Evolutionary conservation across 306 rosid genomes (phyloP).

Genomic region (Canavalia gladiata): DNA sequence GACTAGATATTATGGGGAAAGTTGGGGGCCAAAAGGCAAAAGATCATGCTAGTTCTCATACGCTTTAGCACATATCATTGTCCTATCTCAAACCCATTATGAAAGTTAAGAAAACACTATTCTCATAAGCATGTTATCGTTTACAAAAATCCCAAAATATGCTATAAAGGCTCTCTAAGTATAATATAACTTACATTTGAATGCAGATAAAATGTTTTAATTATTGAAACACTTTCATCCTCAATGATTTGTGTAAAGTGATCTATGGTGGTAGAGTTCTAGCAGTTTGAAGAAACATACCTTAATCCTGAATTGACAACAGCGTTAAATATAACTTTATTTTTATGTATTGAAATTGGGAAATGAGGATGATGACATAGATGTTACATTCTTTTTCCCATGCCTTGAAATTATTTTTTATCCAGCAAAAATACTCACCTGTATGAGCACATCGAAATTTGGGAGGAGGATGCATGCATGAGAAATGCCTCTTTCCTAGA

Average conservation of each 20-base stretch:
- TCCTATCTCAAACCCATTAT: neutral
- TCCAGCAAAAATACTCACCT: constrained; percentile 17
- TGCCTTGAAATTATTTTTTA: constrained; percentile 12
- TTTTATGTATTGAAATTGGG: constrained; percentile 21
- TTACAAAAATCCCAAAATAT: constrained; percentile 20
- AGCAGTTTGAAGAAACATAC: constrained; percentile 6
- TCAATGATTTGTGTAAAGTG: neutral
- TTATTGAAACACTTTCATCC: neutral
- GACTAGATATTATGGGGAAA: neutral
- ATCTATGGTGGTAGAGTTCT: neutral
- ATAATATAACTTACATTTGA: constrained; percentile 3
- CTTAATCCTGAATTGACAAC: constrained; percentile 26
- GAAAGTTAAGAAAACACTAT: neutral
- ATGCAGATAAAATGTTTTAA: neutral
- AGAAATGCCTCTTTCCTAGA: constrained; percentile 25
- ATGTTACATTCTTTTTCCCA: constrained; percentile 4
- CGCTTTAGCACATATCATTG: neutral
- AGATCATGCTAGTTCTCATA: neutral
- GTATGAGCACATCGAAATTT: neutral
- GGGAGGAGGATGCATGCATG: constrained; percentile 2
- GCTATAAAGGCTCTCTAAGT: neutral
- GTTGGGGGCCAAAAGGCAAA: neutral
- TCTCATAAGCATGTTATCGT: neutral
- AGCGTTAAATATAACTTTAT: neutral
- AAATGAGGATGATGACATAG: neutral